phyloP scores from a whole-genome alignment of 202 grass and related monocot genomes.

The Saccharum hybrid region DNA sequence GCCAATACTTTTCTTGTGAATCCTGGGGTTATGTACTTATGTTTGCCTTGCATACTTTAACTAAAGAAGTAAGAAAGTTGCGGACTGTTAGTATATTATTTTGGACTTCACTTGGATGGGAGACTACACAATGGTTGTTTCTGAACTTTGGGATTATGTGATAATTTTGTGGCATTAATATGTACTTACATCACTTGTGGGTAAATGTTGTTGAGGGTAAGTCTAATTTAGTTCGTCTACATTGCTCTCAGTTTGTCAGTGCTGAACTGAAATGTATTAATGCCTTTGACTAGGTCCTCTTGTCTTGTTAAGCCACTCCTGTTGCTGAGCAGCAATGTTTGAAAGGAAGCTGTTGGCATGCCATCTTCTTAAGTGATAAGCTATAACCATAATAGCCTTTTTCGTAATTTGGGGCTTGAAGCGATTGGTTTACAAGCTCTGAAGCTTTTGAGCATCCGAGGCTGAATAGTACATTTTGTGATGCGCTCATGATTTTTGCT shows the following conservation, averaged over 20 bases:
- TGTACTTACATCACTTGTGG: neutral
- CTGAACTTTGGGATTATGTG: constrained; percentile 5
- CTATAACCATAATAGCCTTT: neutral
- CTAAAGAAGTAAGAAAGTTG: neutral
- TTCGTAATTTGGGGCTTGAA: neutral
- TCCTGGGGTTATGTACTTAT: neutral
- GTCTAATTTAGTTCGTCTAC: neutral
- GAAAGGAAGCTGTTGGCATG: constrained; percentile 35
- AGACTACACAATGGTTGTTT: constrained; percentile 10
- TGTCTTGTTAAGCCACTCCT: constrained; percentile 31
- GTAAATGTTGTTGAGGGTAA: constrained; percentile 8
- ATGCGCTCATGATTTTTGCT: constrained; percentile 12
- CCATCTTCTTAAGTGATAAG: constrained; percentile 9
- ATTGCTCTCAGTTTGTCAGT: constrained; percentile 18
- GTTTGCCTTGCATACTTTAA: neutral
- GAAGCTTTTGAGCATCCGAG: constrained; percentile 11
- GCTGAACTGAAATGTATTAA: constrained; percentile 30
- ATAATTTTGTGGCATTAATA: constrained; percentile 1
- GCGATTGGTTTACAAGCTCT: constrained; percentile 4
- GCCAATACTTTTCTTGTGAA: neutral
- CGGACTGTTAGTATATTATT: neutral
- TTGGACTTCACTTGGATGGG: neutral
- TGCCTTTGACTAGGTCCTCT: constrained; percentile 26
- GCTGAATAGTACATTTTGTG: constrained; percentile 10
- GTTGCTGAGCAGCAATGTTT: constrained; percentile 32